phyloP scores from a whole-genome alignment of 257 asterid species.

The Solanum arcanum region DNA sequence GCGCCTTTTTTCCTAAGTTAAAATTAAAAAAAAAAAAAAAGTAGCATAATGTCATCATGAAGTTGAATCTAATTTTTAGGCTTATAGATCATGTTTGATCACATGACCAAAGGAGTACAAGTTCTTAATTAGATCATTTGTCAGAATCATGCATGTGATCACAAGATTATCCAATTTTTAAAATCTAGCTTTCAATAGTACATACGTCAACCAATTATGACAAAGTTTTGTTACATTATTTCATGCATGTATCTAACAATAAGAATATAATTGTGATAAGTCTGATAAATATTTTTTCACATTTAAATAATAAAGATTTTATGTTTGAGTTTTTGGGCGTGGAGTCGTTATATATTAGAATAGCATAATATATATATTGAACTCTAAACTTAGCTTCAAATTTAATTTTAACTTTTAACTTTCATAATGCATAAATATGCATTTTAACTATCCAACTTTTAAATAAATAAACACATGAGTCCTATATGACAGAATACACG shows the following conservation, averaged over 20 bases:
- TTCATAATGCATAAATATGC: too few species aligned
- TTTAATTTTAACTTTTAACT: too few species aligned
- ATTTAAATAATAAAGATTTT: too few species aligned
- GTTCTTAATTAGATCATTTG: background rate
- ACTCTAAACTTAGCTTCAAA: too few species aligned
- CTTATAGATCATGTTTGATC: background rate
- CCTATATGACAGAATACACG: too few species aligned
- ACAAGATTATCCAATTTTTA: background rate
- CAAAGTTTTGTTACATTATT: background rate
- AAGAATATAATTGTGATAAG: background rate
- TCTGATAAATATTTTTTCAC: too few species aligned
- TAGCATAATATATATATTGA: too few species aligned
- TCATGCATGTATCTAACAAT: background rate
- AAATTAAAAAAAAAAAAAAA: background rate
- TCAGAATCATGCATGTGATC: background rate
- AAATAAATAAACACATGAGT: too few species aligned
- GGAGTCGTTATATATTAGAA: too few species aligned
- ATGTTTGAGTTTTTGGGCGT: fast-evolving
- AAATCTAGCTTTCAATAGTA: background rate
- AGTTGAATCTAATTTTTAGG: background rate
- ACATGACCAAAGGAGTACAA: background rate
- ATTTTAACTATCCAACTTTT: too few species aligned
- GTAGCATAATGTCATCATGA: background rate
- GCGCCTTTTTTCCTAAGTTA: fast-evolving
- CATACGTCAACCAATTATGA: background rate